A percentile compares a stretch with the other conserved stretches of the same genome.
phyloP scores from a whole-genome alignment of 169 alveolate species.

The Cytauxzoon felis region DNA sequence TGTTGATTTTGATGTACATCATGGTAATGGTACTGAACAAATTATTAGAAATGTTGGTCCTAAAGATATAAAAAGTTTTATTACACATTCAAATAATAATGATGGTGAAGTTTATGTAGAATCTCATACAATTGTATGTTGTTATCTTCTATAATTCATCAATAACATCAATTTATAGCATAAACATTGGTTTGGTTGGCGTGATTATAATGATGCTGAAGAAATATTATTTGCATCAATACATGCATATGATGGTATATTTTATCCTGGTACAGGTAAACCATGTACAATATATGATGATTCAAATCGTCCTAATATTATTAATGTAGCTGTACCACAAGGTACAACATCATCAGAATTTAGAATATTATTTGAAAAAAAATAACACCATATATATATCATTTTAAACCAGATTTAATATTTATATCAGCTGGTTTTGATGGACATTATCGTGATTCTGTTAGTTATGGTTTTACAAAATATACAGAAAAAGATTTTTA shows the following conservation, averaged over 20 bases:
- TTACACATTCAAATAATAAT: neutral
- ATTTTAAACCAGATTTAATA: slow-evolving; percentile 90
- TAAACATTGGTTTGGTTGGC: slow-evolving; percentile 80
- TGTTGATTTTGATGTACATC: slow-evolving; percentile 98
- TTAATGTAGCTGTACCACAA: slow-evolving; percentile 80
- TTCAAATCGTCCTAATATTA: slow-evolving; percentile 73
- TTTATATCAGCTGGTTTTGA: slow-evolving; percentile 97
- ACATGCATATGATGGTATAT: slow-evolving; percentile 89
- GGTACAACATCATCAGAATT: slow-evolving; percentile 75
- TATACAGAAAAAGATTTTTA: slow-evolving; percentile 90
- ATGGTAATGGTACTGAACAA: slow-evolving; percentile 99
- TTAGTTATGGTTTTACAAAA: slow-evolving; percentile 84
- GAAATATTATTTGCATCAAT: slow-evolving; percentile 88
- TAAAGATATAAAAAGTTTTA: slow-evolving; percentile 49
- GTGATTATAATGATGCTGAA: slow-evolving; percentile 80
- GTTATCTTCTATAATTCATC: neutral
- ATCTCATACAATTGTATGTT: neutral
- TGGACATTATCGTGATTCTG: slow-evolving; percentile 92
- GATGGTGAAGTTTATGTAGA: neutral
- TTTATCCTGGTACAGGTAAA: slow-evolving; percentile 94
- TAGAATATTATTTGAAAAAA: slow-evolving; percentile 75
- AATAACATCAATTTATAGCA: neutral
- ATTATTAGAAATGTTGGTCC: slow-evolving; percentile 82
- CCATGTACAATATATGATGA: slow-evolving; percentile 23
- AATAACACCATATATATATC: slow-evolving; percentile 86